Evolutionary conservation across 169 alveolate genomes (phyloP), one percentile per base, ranked within the genome.

Genomic region (Plasmodium billcollinsi): DNA sequence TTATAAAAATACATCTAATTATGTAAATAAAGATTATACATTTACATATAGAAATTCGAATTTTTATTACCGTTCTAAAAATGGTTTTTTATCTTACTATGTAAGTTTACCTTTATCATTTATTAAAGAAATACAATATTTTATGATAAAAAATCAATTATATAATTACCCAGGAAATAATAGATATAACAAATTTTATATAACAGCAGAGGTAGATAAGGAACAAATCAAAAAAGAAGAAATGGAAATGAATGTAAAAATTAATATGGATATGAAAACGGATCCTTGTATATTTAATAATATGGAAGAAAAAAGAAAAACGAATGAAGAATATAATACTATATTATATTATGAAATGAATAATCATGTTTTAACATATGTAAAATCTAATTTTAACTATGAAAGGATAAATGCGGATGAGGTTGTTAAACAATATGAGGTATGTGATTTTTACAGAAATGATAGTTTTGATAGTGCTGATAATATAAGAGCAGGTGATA

Each of bases 1-100:
- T 4, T 59, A 78, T 71, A 78, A 78, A 24, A 78, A 78, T 45
- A 78, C 89, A 11, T 20, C 50, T 33, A 78, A 78, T 59, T 65
- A 78, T 49, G 15, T 43, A 29, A 78, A 59, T 47, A 50, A 78
- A 52, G 89, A 78, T 3, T 66, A 49, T 71, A 78, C 89, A 0
- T 78, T 78, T 65, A 49, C 89, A 2, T 78, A 78, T 39, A 45
- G 65, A 9, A 78, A 78, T 43, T 78, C 89, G 0, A 78, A 78
- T 20, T 78, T n/a, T 49, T 78, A 65, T 15, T 78, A 66, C 58
- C n/a, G 26, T 8, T 66, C 65, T 6, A 29, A 70, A 78, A 78
- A 78, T 52, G 89, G 89, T 2, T 78, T 78, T 2, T 33, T 78
- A 43, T 69, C 74, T 0, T 78, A 65, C 18, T 78, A 78, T 45